Evolutionary conservation across 2,329 filamentous ascomycete species (phyloP), one percentile per base, ranked within the genome.

Genomic region (Aspergillus sp.): DNA sequence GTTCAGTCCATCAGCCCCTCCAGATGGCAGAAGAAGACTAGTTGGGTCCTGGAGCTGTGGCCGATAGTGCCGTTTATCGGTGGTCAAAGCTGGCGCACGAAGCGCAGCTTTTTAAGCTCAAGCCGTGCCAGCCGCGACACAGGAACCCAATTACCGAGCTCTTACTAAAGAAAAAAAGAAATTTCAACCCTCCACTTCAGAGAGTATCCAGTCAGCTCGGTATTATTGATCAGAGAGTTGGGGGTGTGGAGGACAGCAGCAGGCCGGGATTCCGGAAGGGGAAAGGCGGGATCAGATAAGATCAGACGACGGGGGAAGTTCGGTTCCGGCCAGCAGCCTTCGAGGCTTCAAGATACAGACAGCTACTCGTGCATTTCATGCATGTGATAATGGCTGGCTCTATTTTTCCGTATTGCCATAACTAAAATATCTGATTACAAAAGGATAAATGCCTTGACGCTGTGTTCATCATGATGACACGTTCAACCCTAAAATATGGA

Each of bases 251-350:
- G 38, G 38, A 34, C 22, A 39, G 32, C 34, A 34, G 5, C 26
- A 34, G 24, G 36, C 34, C n/a, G 50, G 45, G 44, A 48, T 48
- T 34, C 55, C 52, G 20, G 44, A 63, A 56, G 17, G 9, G 59
- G 63, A 55, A 59, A 62, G 53, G 58, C 38, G 56, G 36, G 57
- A 67, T 67, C 65, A 66, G 65, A 67, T 67, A 67, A 67, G 65
- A 67, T 66, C 62, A 64, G 60, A 49, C 52, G 58, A 62, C 51
- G 57, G 49, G 55, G 58, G 49, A 41, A 59, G 34, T 42, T 36
- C 47, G 44, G 36, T 60, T 49, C 59, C 57, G 59, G 51, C 26
- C 18, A 48, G 30, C 32, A 30, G 26, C 26, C 9, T 9, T 30
- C 26, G 9, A 30, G 26, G 11, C 12, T 36, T 7, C n/a, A 36